A percentile compares a stretch with the other conserved stretches of the same genome.
phyloP scores from a whole-genome alignment of 1,284 basidiomycete genomes.

The Gomphus sp. region DNA sequence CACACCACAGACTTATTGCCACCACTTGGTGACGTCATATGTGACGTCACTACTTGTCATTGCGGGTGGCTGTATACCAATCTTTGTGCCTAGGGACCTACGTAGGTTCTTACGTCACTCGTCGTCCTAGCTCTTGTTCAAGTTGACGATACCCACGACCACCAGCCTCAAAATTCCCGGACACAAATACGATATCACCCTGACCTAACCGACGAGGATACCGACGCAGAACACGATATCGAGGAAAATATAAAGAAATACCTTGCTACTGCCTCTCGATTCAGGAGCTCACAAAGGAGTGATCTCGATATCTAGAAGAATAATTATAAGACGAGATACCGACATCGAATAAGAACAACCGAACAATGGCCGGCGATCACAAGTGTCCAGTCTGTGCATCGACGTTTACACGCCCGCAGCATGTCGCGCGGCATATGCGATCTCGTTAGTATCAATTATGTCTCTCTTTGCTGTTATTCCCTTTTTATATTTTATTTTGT shows the following conservation, averaged over 20 bases:
- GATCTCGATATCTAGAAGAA: neutral
- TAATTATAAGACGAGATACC: neutral
- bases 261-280: neutral
- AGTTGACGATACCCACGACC: neutral
- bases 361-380: constrained; percentile 56
- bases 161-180: neutral
- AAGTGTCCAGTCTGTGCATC: constrained; percentile 78
- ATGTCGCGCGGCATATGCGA: constrained; percentile 85
- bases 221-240: neutral
- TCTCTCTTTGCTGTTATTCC: constrained; percentile 11
- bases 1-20: no score
- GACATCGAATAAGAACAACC: neutral
- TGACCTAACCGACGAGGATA: no score
- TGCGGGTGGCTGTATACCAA: constrained; percentile 23
- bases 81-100: neutral
- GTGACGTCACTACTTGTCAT: constrained; percentile 12
- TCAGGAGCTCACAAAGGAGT: neutral
- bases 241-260: neutral
- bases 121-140: neutral
- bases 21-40: neutral
- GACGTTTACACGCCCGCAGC: constrained; percentile 82
- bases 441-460: constrained; percentile 52
- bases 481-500: no score
- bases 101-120: neutral
- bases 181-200: neutral